Base-by-base conservation (phyloP, 176 grass and related monocot species). In the Eragrostis nindensis region DNA sequence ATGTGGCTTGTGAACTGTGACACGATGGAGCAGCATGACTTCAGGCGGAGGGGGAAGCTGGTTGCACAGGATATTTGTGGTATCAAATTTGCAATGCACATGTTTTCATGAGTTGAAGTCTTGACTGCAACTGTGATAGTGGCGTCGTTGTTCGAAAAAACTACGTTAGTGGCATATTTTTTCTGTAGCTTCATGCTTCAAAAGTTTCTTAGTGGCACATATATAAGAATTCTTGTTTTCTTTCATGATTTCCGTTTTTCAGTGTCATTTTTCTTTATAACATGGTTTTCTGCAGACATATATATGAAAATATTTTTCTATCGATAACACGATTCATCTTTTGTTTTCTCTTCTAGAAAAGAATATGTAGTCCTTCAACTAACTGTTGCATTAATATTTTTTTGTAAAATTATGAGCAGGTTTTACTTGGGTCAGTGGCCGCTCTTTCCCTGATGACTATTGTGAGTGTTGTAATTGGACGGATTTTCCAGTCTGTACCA, bases 371-470 rank as follows among this genome's bases (percentile, higher is more conserved):
- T 32, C 50, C 22, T 56, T 80, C 66, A 54, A 2, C 13, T 60
- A 32, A 63, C 68, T 18, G 48, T 67, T 40, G 71, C 40, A 76
- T 21, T 77, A 36, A 61, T 81, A n/a, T 44, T 66, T 8, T 24
- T 74, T 62, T 89, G 42, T 77, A 32, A 74, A 59, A 72, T 76
- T 45, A 40, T 85, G 60, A 53, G 57, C 86, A 95, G 92, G 92
- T 98, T 90, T 82, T 98, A 82, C 49, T 95, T 84, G 92, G 95
- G 81, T 89, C 92, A 71, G 76, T 93, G 92, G 92, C 74, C 76
- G 90, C 95, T 84, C 92, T 98, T 82, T 91, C 95, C 66, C 79
- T 98, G 16, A 95, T 98, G 95, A 93, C 92, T 71, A 60, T 95
- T 2, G 82, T 98, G 80, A 95, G 92, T 86, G 95, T 98, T 69